Conservation (phyloP, 2,329 filamentous ascomycete genomes). For the Colletotrichum costaricense region DNA sequence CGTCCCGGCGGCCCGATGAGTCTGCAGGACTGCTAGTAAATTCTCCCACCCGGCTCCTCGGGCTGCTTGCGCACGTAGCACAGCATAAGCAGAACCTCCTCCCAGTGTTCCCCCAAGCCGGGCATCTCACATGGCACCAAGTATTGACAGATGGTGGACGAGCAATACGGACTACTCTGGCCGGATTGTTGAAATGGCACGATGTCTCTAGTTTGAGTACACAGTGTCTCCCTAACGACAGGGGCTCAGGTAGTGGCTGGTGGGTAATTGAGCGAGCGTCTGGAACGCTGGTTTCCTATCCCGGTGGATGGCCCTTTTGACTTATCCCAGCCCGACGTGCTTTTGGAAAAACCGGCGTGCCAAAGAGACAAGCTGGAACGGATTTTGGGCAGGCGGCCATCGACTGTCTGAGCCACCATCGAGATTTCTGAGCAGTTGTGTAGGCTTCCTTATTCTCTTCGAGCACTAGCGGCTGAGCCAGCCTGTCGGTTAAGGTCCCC, state of each 20-base stretch:
- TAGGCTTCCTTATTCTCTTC: background rate
- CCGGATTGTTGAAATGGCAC: background rate
- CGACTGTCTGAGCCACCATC: conserved; percentile 20
- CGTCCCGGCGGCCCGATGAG: background rate
- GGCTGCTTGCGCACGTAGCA: background rate
- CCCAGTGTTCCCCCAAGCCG: background rate
- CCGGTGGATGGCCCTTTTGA: background rate
- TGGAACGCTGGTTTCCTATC: background rate
- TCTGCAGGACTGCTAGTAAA: background rate
- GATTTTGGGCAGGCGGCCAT: conserved; percentile 4
- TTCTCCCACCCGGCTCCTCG: background rate
- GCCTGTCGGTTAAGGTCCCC: conserved; percentile 18
- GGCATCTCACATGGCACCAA: background rate
- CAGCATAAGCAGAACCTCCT: background rate
- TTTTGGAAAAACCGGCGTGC: background rate
- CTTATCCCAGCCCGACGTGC: background rate
- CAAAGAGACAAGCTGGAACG: background rate
- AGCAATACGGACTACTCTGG: background rate
- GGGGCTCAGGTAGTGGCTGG: background rate
- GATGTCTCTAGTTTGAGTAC: background rate
- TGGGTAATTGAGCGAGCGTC: background rate
- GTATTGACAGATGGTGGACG: background rate
- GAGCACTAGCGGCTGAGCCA: conserved; percentile 16
- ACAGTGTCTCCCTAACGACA: background rate
- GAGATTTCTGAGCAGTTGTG: conserved; percentile 9